A percentile compares a stretch with the other conserved stretches of the same genome.
Evolutionary conservation across 768 basidiomycete genomes (phyloP).

Genomic region (Macrolepiota fuliginosa): DNA sequence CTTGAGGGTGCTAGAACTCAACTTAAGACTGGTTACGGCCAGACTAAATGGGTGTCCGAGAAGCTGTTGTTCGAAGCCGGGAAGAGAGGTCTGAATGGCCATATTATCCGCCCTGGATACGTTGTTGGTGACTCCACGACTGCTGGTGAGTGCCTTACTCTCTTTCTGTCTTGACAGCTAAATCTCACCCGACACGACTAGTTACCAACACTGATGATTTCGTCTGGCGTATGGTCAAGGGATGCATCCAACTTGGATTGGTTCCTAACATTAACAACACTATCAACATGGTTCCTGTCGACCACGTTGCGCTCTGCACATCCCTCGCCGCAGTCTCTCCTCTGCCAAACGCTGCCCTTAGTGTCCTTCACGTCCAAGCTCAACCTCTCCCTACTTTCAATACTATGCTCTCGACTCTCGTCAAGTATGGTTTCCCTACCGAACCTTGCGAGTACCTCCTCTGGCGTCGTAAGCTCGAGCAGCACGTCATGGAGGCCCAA

Average conservation of each 20-base stretch:
- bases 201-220: slow-evolving; percentile 99
- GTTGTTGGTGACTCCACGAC: slow-evolving; percentile 89
- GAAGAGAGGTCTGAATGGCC: slow-evolving; percentile 76
- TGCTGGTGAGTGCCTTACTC: slow-evolving; percentile 58
- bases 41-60: slow-evolving; percentile 98
- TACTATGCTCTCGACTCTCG: slow-evolving; percentile 69
- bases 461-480: slow-evolving; percentile 91
- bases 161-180: neutral
- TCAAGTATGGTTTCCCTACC: slow-evolving; percentile 77
- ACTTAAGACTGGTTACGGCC: slow-evolving; percentile 92
- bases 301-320: slow-evolving; percentile 87
- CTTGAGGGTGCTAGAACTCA: slow-evolving; percentile 76
- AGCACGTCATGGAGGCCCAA: slow-evolving; percentile 90
- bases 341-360: slow-evolving; percentile 40
- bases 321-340: slow-evolving; percentile 69
- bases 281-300: slow-evolving; percentile 97
- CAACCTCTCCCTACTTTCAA: slow-evolving; percentile 89
- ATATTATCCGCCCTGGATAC: slow-evolving; percentile 92
- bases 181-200: slow-evolving; percentile 24
- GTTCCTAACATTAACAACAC: slow-evolving; percentile 98
- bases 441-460: slow-evolving; percentile 82
- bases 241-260: slow-evolving; percentile 96
- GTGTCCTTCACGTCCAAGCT: slow-evolving; percentile 84
- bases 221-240: slow-evolving; percentile 96
- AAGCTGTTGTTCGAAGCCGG: slow-evolving; percentile 92